A percentile compares a stretch with the other conserved stretches of the same genome.
phyloP scores from a whole-genome alignment of 2,329 filamentous ascomycete species.

The Cladosporium phlei region DNA sequence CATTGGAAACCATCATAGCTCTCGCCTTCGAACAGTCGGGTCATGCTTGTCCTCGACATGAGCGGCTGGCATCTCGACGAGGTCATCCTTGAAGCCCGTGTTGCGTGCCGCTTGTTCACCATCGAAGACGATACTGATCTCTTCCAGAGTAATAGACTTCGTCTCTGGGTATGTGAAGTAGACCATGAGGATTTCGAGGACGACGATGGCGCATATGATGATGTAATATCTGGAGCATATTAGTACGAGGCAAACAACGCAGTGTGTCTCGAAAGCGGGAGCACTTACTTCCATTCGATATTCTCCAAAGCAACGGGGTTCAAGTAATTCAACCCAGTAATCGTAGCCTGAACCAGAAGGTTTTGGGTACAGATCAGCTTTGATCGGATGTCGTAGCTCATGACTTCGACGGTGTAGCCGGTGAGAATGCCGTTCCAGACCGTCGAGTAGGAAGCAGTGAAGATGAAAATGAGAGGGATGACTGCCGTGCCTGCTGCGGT shows the following conservation, averaged over 20 bases:
- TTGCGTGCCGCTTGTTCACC: conserved; percentile 14
- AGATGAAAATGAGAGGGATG: conserved; percentile 23
- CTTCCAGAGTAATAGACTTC: conserved; percentile 15
- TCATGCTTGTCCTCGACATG: conserved; percentile 1
- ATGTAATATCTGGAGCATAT: conserved; percentile 16
- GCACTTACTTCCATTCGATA: conserved; percentile 14
- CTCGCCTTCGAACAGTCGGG: not conserved
- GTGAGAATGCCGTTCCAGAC: conserved; percentile 37
- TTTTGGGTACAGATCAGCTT: conserved; percentile 38
- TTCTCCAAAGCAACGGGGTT: conserved; percentile 16
- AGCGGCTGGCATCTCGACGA: not conserved
- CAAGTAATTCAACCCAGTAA: conserved; percentile 33
- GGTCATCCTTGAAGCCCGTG: not conserved
- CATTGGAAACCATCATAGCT: not conserved
- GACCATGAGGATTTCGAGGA: conserved; percentile 24
- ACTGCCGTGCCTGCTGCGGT: conserved; percentile 21
- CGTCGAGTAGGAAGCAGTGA: conserved; percentile 26
- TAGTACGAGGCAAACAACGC: not conserved
- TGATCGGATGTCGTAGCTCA: conserved; percentile 40
- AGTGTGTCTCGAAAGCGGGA: not conserved
- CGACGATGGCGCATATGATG: conserved; percentile 22
- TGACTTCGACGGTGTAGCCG: conserved; percentile 40
- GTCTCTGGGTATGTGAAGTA: conserved; percentile 35
- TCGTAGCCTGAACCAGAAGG: conserved; percentile 37
- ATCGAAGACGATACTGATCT: conserved; percentile 16